Evolutionary conservation across 139 green algal species (phyloP).

Genomic region (Chlorella sp.): DNA sequence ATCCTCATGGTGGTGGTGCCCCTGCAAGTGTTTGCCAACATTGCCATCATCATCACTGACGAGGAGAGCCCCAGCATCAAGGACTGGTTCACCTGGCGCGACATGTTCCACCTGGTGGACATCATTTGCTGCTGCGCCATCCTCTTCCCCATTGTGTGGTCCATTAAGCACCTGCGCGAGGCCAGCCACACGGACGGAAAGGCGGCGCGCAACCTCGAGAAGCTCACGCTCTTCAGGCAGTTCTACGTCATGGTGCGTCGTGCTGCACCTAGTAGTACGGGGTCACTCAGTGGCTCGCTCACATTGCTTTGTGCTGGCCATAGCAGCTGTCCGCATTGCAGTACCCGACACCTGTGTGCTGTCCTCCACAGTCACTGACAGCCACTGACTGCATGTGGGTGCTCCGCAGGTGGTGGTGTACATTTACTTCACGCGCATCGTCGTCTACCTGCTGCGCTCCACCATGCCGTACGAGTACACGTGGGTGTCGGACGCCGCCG

Average conservation of each 20-base stretch:
- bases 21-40: constrained; percentile 92
- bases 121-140: constrained; percentile 98
- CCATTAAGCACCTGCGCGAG: constrained; percentile 89
- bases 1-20: constrained; percentile 92
- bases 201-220: constrained; percentile 68
- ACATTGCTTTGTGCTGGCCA: too few species aligned
- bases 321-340: too few species aligned
- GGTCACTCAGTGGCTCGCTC: too few species aligned
- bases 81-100: constrained; percentile 88
- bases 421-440: constrained; percentile 98
- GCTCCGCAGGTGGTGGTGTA: constrained; percentile 76
- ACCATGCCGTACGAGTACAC: constrained; percentile 69
- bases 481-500: constrained; percentile 64
- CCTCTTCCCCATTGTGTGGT: constrained; percentile 98
- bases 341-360: too few species aligned
- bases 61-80: constrained; percentile 69
- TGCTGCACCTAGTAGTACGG: too few species aligned
- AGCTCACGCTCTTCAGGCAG: constrained; percentile 91
- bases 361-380: not conserved
- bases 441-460: constrained; percentile 87
- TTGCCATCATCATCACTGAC: constrained; percentile 87
- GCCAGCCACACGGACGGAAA: constrained; percentile 51
- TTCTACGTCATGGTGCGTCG: constrained; percentile 71
- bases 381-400: constrained; percentile 3
- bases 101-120: constrained; percentile 95